Base-by-base conservation (phyloP, 2,329 filamentous ascomycete genomes). In the Fusarium floridanum region DNA sequence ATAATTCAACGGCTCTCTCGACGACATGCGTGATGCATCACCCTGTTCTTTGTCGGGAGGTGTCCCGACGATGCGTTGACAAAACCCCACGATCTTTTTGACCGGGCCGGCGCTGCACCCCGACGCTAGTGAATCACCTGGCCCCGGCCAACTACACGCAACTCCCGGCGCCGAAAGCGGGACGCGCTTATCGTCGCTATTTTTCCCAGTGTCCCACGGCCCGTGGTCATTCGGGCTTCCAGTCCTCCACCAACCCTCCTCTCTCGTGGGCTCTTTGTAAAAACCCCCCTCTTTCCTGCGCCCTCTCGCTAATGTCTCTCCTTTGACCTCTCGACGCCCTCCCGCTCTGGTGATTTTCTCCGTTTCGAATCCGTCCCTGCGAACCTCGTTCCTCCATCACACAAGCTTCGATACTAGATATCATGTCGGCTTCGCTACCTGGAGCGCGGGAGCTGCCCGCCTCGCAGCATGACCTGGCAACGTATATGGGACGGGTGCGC, bases 401-500 rank as follows among this genome's bases (percentile, higher is more conserved):
- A 62, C 45, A 72, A n/a, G 45, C 41, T 50, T 27, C 27, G 11
- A 37, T 36, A 67, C 59, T 14, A 41, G 61, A 57, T 81, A 68
- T 20, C 64, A 93, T 93, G 91, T 93, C 91, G 67, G 86, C 91
- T 68, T 92, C 91, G 27, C 83, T 93, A 36, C 90, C 91, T 59
- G 91, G 91, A 69, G 85, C 85, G 79, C 93, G 96, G 83, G 95
- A 98, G 83, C 89, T 98, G 75, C 97, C 97, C 71, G 91, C 92
- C 66, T 99, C 97, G 64, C 95, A 95, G 84, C 96, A 97, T 89
- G 94, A 99, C 82, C 88, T 99, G 80, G 91, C 85, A 81, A 98
- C 95, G 56, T 99, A 99, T 86, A 97, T 94, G 94, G 97, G 97
- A 75, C 92, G 97, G 68, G 97, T 98, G 80, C 91, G 90, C 85